Percentiles rank a stretch among this genome's conserved stretches.
Evolutionary conservation across 2,329 filamentous ascomycete species (phyloP).

Genomic region (Claviceps maximensis): DNA sequence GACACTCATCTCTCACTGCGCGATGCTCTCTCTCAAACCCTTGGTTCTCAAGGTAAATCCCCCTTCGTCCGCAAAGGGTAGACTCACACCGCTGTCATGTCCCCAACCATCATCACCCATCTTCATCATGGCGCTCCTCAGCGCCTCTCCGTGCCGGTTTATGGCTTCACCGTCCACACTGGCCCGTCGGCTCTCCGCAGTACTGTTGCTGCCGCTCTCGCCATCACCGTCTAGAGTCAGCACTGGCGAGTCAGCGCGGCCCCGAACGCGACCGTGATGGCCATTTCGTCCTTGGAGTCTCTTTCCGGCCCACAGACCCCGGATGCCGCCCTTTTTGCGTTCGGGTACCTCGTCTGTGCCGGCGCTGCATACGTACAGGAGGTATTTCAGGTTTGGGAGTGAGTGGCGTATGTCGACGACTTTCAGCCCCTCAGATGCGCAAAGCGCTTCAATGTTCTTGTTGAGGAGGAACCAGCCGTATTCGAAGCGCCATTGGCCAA

Average conservation of each 20-base stretch:
- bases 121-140: conserved; percentile 20
- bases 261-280: conserved; percentile 11
- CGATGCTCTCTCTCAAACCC: conserved; percentile 36
- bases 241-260: too few relatives aligned
- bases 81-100: conserved; percentile 14
- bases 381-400: conserved; percentile 82
- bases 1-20: background rate
- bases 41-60: conserved; percentile 43
- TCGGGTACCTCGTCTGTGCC: conserved; percentile 52
- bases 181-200: conserved; percentile 26
- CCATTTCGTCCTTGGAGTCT: conserved; percentile 24
- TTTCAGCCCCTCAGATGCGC: conserved; percentile 53
- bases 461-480: conserved; percentile 96
- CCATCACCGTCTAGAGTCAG: conserved; percentile 20
- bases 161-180: conserved; percentile 30
- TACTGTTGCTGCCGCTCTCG: conserved; percentile 23
- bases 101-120: conserved; percentile 6
- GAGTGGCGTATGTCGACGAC: conserved; percentile 87
- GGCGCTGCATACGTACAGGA: conserved; percentile 79
- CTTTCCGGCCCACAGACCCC: conserved; percentile 41
- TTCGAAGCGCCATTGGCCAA: conserved; percentile 79
- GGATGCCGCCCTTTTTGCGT: conserved; percentile 46
- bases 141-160: conserved; percentile 26
- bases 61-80: conserved; percentile 33
- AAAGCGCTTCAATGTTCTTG: conserved; percentile 72